phyloP scores from a whole-genome alignment of 2,329 filamentous ascomycete genomes.

The Xylaria arbuscula region DNA sequence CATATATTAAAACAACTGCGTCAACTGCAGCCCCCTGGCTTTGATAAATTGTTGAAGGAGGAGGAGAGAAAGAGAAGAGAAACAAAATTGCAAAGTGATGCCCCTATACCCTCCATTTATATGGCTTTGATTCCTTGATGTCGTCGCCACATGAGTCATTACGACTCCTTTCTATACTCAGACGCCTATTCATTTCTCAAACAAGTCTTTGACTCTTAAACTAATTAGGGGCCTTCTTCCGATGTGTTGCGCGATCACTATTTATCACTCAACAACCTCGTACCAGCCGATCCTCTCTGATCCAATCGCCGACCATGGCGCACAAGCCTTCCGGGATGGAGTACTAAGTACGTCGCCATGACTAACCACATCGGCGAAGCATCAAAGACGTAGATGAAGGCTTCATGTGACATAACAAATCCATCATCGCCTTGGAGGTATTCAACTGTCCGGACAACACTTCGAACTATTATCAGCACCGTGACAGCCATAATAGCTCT shows the following conservation, averaged over 20 bases:
- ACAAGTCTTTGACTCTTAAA: too few relatives aligned
- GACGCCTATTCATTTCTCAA: too few relatives aligned
- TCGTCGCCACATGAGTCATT: too few relatives aligned
- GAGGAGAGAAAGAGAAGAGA: too few relatives aligned
- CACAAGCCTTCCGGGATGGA: slow-evolving; percentile 20
- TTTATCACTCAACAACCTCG: background rate
- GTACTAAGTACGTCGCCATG: slow-evolving; percentile 51
- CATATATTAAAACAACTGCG: too few relatives aligned
- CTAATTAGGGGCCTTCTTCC: background rate
- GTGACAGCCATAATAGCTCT: slow-evolving; percentile 50
- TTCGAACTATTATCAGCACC: slow-evolving; percentile 57
- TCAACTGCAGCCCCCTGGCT: too few relatives aligned
- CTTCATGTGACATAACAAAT: slow-evolving; percentile 55
- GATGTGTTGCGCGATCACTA: background rate
- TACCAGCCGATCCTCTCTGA: background rate
- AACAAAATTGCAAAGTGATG: too few relatives aligned
- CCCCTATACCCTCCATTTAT: too few relatives aligned
- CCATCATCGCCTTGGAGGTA: slow-evolving; percentile 58
- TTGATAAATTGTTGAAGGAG: too few relatives aligned
- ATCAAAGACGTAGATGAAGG: slow-evolving; percentile 59
- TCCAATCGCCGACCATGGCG: slow-evolving; percentile 1
- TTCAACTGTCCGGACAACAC: slow-evolving; percentile 60
- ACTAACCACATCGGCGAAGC: slow-evolving; percentile 55
- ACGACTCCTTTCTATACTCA: too few relatives aligned
- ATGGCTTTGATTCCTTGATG: too few relatives aligned